phyloP scores from a whole-genome alignment of 2,329 filamentous ascomycete species.

The Paraphoma chrysanthemicola region DNA sequence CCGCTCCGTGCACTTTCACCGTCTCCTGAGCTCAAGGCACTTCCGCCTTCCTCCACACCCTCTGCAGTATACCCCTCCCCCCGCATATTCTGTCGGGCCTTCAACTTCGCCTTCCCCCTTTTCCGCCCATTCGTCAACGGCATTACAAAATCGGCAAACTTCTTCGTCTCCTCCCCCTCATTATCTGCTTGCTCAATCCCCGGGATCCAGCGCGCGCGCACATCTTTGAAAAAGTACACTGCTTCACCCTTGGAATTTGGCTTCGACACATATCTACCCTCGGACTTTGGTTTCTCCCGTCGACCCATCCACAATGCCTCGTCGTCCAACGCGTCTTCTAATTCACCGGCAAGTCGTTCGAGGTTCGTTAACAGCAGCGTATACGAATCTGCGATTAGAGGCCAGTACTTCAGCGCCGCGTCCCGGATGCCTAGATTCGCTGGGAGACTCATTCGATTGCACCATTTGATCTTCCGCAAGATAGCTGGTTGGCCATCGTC shows the following conservation, averaged over 20 bases:
- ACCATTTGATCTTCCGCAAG: neutral
- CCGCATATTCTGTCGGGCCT: neutral
- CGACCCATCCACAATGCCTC: neutral
- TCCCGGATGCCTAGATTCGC: neutral
- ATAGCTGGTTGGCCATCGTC: neutral
- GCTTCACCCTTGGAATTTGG: neutral
- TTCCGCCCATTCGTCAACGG: neutral
- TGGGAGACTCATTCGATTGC: neutral
- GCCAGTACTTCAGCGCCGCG: slow-evolving; percentile 3
- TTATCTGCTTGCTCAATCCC: neutral
- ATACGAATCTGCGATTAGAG: neutral
- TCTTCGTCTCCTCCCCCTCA: no score
- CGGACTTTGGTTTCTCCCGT: no score
- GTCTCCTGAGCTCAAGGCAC: no score
- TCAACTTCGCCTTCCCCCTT: neutral
- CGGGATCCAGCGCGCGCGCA: neutral
- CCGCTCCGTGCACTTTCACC: no score
- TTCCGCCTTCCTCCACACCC: no score
- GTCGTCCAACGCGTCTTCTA: neutral
- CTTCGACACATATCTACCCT: neutral
- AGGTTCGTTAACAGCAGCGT: neutral
- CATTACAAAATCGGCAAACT: neutral
- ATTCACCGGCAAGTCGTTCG: neutral
- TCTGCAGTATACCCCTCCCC: no score
- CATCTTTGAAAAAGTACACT: neutral